Conservation (phyloP, 2,329 filamentous ascomycete species). For the Aureobasidium namibiae region DNA sequence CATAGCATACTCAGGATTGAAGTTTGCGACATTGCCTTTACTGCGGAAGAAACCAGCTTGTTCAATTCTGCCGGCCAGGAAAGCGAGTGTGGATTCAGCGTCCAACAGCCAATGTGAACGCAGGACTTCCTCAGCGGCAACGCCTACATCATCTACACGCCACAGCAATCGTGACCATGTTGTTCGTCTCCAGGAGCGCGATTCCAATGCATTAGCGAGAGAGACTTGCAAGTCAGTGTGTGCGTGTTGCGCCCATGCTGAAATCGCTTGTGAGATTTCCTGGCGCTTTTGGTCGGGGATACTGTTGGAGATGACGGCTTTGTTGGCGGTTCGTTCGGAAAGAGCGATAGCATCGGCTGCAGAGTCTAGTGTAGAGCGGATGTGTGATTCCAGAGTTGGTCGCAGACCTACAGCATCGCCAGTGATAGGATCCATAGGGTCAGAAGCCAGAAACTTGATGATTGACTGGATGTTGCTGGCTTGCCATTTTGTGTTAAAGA, state of each 20-base stretch:
- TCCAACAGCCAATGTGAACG: conserved; percentile 66
- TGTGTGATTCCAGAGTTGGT: conserved; percentile 55
- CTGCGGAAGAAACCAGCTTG: conserved; percentile 46
- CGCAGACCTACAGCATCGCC: conserved; percentile 42
- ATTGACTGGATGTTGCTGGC: conserved; percentile 23
- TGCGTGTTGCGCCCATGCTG: conserved; percentile 67
- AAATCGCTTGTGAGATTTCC: conserved; percentile 51
- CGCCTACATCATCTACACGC: conserved; percentile 84
- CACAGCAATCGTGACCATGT: conserved; percentile 95
- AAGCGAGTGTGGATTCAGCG: conserved; percentile 76
- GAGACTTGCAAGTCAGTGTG: conserved; percentile 77
- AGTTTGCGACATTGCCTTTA: neutral
- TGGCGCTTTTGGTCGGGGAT: conserved; percentile 37
- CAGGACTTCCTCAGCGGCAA: conserved; percentile 73
- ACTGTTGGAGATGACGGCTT: conserved; percentile 25
- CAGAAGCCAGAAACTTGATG: conserved; percentile 20
- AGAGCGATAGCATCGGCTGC: conserved; percentile 42
- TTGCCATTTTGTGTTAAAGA: conserved; percentile 29
- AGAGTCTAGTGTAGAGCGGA: conserved; percentile 57
- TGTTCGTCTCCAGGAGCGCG: conserved; percentile 69
- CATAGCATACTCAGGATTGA: conserved; percentile 11
- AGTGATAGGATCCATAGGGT: conserved; percentile 5
- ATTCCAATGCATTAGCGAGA: conserved; percentile 67
- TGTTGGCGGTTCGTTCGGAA: conserved; percentile 37
- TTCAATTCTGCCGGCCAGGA: conserved; percentile 67